Percentiles rank a stretch among this genome's conserved stretches.
Evolutionary conservation across 148 eudicot species (phyloP).

Genomic region (Arbutus unedo): DNA sequence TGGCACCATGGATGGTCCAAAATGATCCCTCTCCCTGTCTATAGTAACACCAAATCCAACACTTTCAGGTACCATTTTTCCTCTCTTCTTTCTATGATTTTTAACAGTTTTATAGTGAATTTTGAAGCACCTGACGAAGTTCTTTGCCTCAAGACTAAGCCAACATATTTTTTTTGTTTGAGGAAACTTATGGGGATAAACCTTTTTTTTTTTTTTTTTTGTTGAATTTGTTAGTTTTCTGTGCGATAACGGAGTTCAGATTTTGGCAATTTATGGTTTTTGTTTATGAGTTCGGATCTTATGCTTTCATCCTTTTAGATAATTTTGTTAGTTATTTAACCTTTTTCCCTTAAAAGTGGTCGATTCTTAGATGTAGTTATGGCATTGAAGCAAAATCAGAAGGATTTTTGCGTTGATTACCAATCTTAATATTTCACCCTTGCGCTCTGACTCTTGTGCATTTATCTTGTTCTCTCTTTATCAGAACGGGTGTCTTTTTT

Average conservation of each 20-base stretch:
- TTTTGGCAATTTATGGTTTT: neutral
- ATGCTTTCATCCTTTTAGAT: no score
- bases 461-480: no score
- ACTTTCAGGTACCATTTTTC: neutral
- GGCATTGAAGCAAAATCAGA: neutral
- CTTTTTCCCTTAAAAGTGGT: neutral
- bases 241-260: neutral
- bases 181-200: neutral
- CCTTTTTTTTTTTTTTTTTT: no score
- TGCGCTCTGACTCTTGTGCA: neutral
- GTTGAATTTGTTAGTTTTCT: neutral
- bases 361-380: neutral
- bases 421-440: neutral
- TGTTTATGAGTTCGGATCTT: no score
- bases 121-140: neutral
- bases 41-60: neutral
- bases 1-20: neutral
- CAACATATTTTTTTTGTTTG: neutral
- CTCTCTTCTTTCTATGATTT: neutral
- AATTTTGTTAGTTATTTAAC: neutral
- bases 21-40: neutral
- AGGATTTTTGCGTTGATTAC: neutral
- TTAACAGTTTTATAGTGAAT: neutral
- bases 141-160: neutral
- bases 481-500: no score